Base-by-base conservation (phyloP, 1,284 basidiomycete genomes). In the Clitocybe nebularis region DNA sequence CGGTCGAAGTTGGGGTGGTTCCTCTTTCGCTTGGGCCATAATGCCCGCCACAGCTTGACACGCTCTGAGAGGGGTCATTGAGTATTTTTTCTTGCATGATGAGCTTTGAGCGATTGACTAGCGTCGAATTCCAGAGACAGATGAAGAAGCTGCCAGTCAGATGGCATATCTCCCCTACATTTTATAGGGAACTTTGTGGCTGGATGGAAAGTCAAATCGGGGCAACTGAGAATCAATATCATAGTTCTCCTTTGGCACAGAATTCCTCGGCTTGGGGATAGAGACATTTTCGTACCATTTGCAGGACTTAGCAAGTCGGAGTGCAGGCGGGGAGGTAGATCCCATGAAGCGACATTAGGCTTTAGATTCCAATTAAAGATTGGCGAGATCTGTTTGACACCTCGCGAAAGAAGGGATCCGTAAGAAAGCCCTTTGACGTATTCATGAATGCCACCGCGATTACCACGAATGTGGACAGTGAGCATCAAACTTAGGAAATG, bases 331-430 rank as follows among this genome's bases (percentile, higher is more conserved):
- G 36, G 48, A 49, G 43, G 43, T 44, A 51, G 61, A 62, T 62
- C 52, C 56, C 47, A 48, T 39, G 39, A 47, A 45, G 50, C 47
- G 51, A 56, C 51, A 53, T 55, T 50, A 57, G 54, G 50, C 47
- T 51, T 49, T 46, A 59, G 54, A 57, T 54, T 51, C 49, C 43
- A 50, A n/a, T n/a, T n/a, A n/a, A n/a, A 58, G 61, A 60, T 64
- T 60, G 43, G 57, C 55, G 57, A 62, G 46, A 52, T 48, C 55
- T 53, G 34, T 33, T 33, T 30, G 25, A 52, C 47, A 30, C 48
- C 46, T 49, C 36, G 29, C 45, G 32, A 51, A 52, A 37, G 45
- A 51, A 34, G 21, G 47, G 46, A 48, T 38, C 51, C 41, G 44
- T 35, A 43, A 51, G 46, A 49, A 50, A 44, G 30, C 39, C 50